phyloP scores from a whole-genome alignment of 305 asterid genomes.

The Stenogyne calaminthoides region DNA sequence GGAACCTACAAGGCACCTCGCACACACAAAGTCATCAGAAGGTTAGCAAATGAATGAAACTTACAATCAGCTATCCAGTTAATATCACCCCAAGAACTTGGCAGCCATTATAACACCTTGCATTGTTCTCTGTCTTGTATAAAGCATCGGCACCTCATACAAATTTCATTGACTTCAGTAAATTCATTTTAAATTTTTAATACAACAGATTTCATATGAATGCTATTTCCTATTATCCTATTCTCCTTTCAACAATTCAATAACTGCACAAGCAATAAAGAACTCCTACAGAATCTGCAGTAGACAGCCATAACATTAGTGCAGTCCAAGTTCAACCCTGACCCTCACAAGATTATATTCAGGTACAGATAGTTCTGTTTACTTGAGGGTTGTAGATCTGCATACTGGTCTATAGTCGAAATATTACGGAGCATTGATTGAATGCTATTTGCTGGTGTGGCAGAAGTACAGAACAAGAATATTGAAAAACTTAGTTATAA shows the following conservation, averaged over 20 bases:
- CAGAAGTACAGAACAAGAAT: conserved; percentile 4
- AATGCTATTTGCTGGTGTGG: not conserved
- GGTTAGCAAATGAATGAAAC: conserved; percentile 5
- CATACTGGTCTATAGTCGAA: not conserved
- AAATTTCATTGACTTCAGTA: conserved; percentile 2
- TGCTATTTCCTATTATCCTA: conserved; percentile 22
- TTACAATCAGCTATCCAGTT: not conserved
- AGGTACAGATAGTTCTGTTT: not conserved
- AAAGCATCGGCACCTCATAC: not conserved
- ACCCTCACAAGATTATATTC: not conserved
- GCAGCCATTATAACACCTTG: not conserved
- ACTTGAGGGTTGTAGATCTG: not conserved
- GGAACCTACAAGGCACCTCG: not conserved
- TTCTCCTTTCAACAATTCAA: not conserved
- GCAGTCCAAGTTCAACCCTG: conserved; percentile 1
- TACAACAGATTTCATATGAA: not conserved
- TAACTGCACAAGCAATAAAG: not conserved
- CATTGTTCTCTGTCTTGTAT: not conserved
- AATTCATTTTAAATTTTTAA: not conserved
- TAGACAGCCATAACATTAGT: not conserved
- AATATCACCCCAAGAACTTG: conserved; percentile 16
- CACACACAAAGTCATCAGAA: not conserved
- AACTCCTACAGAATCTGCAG: conserved; percentile 17
- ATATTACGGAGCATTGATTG: not conserved
- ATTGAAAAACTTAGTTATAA: conserved; percentile 14